These are phyloP conservation scores for Scenedesmus sp. DNA, from an alignment of 163 green algal species.

Conservation along the genomic window DNA sequence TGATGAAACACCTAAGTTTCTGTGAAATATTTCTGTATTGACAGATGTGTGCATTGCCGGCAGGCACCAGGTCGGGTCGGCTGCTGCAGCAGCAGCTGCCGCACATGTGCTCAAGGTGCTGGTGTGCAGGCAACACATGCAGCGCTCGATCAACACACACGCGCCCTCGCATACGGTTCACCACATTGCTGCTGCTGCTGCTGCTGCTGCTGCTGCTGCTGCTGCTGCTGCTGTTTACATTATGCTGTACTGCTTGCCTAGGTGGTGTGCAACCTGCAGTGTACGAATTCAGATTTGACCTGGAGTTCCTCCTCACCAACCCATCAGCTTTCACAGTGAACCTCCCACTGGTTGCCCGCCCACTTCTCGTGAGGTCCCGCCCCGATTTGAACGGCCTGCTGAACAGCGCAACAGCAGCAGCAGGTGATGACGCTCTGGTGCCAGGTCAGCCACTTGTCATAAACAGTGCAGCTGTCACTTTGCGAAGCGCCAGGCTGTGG, in stretches of 20 bases:
- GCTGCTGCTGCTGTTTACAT: background rate
- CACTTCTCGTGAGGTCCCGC: background rate
- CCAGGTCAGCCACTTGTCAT: background rate
- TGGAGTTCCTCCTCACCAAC: background rate
- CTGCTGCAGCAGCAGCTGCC: background rate
- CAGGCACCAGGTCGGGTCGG: too few relatives aligned
- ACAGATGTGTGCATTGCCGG: too few relatives aligned
- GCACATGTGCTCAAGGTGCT: too few relatives aligned
- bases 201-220: background rate
- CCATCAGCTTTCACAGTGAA: background rate
- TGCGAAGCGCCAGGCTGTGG: slow-evolving; percentile 2
- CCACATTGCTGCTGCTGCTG: background rate
- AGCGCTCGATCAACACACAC: too few relatives aligned
- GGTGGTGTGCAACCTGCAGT: background rate
- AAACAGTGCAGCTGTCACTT: background rate
- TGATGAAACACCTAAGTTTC: too few relatives aligned
- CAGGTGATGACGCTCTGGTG: background rate
- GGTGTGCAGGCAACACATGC: too few relatives aligned
- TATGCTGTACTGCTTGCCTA: background rate
- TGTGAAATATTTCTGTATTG: too few relatives aligned
- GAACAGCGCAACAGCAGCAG: background rate
- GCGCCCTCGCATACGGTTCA: too few relatives aligned
- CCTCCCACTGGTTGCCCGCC: background rate
- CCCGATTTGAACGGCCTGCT: background rate
- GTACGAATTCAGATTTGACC: background rate